A percentile compares a stretch with the other conserved stretches of the same genome.
These are phyloP conservation scores for Fremontodendron californicum DNA, from an alignment of 345 rosid species.

Conservation along the genomic window DNA sequence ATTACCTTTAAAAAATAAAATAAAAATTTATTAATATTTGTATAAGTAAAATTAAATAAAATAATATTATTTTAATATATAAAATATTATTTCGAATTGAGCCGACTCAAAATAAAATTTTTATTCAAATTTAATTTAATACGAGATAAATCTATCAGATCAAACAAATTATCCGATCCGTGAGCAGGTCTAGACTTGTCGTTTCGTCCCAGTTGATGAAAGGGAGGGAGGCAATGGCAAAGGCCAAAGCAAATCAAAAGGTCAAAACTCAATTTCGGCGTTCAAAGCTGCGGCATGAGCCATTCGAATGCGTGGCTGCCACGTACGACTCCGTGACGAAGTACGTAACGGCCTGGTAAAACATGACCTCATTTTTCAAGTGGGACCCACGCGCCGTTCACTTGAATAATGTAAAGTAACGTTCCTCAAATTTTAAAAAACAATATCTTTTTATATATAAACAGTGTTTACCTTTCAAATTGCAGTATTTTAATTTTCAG, in stretches of 20 bases:
- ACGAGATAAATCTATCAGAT: too few relatives aligned
- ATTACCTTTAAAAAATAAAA: too few relatives aligned
- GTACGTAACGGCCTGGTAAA: conserved; percentile 44
- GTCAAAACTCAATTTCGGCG: conserved; percentile 26
- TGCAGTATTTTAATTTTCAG: not conserved
- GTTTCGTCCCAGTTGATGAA: not conserved
- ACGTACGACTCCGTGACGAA: conserved; percentile 29
- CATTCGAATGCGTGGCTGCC: conserved; percentile 15
- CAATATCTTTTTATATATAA: not conserved
- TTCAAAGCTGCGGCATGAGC: conserved; percentile 22
- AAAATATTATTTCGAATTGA: too few relatives aligned
- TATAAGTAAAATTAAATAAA: too few relatives aligned
- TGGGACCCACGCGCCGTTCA: conserved; percentile 54
- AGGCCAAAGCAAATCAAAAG: not conserved
- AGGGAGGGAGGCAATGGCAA: not conserved
- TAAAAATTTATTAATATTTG: too few relatives aligned
- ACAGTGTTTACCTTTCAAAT: not conserved
- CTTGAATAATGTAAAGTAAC: conserved; percentile 43
- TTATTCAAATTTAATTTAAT: too few relatives aligned
- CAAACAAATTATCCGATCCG: too few relatives aligned
- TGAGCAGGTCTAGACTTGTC: too few relatives aligned
- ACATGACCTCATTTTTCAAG: conserved; percentile 35
- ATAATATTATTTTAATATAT: too few relatives aligned
- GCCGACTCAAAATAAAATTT: too few relatives aligned
- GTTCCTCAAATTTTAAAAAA: not conserved